These are phyloP conservation scores for Phoenix roebelenii DNA, from an alignment of 176 grass and related monocot species.

Conservation along the genomic window DNA sequence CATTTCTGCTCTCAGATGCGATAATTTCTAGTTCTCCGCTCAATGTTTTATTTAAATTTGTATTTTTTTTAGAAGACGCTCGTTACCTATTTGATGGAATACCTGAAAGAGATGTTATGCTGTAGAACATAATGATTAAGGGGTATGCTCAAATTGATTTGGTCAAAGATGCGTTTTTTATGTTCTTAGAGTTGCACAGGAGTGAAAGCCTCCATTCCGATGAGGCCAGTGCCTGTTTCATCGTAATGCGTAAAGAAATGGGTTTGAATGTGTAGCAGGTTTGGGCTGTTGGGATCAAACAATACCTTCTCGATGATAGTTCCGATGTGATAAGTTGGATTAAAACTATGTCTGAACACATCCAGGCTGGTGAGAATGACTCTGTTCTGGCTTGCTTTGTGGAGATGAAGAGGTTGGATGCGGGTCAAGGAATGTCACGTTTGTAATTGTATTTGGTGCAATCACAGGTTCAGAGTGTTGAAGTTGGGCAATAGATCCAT, in stretches of 20 bases:
- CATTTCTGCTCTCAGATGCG: conserved; percentile 13
- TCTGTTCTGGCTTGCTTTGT: conserved; percentile 11
- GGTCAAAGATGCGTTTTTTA: conserved; percentile 2
- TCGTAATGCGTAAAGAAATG: background rate
- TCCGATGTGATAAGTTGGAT: conserved; percentile 12
- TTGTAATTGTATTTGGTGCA: conserved; percentile 14
- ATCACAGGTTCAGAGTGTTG: conserved; percentile 7
- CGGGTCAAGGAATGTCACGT: conserved; percentile 19
- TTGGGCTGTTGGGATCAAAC: conserved; percentile 16
- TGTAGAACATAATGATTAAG: conserved; percentile 25
- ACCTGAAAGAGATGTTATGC: conserved; percentile 14
- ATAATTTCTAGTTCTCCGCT: conserved; percentile 17
- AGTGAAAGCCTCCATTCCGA: conserved; percentile 7
- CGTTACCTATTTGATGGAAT: conserved; percentile 13
- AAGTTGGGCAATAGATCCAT: conserved; percentile 10
- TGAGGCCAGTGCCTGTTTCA: background rate
- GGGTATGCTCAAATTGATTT: conserved; percentile 7
- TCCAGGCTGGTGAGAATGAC: conserved; percentile 1
- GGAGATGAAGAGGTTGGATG: conserved; percentile 5
- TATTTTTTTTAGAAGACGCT: conserved; percentile 10
- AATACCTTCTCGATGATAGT: conserved; percentile 6
- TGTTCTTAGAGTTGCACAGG: conserved; percentile 13
- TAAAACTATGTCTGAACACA: conserved; percentile 1
- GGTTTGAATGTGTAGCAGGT: conserved; percentile 1
- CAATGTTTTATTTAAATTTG: conserved; percentile 7